Conservation (phyloP, 768 basidiomycete species). For the Paxillus rubicundulus region DNA sequence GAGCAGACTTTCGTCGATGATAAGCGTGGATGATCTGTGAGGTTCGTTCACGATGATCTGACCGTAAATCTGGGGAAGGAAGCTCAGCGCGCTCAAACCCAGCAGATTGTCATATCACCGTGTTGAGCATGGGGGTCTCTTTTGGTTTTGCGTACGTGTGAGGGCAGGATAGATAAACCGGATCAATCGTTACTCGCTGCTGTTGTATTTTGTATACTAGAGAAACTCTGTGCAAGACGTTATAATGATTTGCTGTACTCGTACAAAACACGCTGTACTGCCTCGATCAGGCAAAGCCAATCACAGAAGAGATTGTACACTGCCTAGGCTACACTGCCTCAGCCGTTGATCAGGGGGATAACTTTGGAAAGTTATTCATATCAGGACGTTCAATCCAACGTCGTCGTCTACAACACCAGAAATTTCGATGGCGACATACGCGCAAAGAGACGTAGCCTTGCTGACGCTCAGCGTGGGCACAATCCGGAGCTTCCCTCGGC, state of each 20-base stretch:
- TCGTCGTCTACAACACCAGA: constrained; percentile 3
- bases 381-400: neutral
- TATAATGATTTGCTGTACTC: neutral
- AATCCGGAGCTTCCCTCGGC: constrained; percentile 33
- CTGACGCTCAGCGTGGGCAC: constrained; percentile 33
- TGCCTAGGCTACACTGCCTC: constrained; percentile 28
- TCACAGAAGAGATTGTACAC: constrained; percentile 25
- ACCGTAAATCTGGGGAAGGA: neutral
- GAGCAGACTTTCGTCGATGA: constrained; percentile 50
- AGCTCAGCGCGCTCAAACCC: neutral
- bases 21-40: constrained; percentile 42
- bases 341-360: constrained; percentile 4
- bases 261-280: neutral
- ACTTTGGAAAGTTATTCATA: neutral
- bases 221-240: neutral
- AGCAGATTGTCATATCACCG: constrained; percentile 4
- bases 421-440: neutral
- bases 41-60: constrained; percentile 5
- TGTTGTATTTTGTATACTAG: neutral
- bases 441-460: neutral
- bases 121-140: constrained; percentile 14
- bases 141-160: neutral
- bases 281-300: constrained; percentile 15
- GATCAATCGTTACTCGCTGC: neutral
- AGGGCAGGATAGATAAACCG: neutral